A percentile compares a stretch with the other conserved stretches of the same genome.
These are phyloP conservation scores for Aureobasidium sp. DNA, from an alignment of 2,329 filamentous ascomycete species.

Conservation along the genomic window DNA sequence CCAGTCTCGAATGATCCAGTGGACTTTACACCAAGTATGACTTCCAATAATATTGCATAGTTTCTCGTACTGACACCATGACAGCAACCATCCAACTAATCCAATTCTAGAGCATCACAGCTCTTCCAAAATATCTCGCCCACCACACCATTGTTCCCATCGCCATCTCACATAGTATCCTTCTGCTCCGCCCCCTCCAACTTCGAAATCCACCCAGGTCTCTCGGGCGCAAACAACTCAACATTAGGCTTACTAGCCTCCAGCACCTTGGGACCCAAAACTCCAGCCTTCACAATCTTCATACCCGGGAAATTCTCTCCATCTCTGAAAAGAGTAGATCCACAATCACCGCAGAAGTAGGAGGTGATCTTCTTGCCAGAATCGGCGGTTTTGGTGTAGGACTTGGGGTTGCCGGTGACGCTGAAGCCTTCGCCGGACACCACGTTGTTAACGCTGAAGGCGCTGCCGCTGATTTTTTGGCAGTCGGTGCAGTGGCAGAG, in stretches of 20 bases:
- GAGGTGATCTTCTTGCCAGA: slow-evolving; percentile 46
- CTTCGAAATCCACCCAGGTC: slow-evolving; percentile 33
- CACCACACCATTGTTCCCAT: not conserved
- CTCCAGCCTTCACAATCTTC: slow-evolving; percentile 32
- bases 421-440: slow-evolving; percentile 37
- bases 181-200: slow-evolving; percentile 32
- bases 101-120: not conserved
- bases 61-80: not conserved
- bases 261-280: slow-evolving; percentile 34
- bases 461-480: slow-evolving; percentile 44
- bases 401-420: slow-evolving; percentile 44
- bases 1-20: too few relatives aligned
- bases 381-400: slow-evolving; percentile 41
- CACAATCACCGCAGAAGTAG: slow-evolving; percentile 52
- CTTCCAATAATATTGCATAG: not conserved
- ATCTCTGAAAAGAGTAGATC: slow-evolving; percentile 41
- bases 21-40: not conserved
- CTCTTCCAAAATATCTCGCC: not conserved
- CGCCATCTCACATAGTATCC: slow-evolving; percentile 27
- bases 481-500: slow-evolving; percentile 45
- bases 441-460: slow-evolving; percentile 43
- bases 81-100: not conserved
- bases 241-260: slow-evolving; percentile 29
- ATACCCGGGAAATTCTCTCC: slow-evolving; percentile 29
- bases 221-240: slow-evolving; percentile 31